Base-by-base conservation (phyloP, 495 filamentous ascomycete genomes). In the Penicillium manginii region DNA sequence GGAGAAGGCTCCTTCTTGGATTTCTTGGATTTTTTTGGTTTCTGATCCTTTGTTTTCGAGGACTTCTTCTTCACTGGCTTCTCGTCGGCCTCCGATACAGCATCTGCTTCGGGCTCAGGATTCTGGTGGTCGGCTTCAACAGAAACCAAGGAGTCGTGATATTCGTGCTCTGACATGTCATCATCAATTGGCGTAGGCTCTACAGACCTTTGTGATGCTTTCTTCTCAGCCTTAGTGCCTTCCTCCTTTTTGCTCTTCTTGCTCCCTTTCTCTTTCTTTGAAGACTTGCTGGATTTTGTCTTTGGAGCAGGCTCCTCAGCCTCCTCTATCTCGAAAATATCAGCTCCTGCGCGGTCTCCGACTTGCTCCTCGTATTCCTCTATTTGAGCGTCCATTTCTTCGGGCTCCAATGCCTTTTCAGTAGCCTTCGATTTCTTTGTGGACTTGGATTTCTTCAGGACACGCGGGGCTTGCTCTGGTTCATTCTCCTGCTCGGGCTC, bases 1-100 rank as follows among this genome's bases (percentile, higher is more conserved):
- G 54, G 58, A 23, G 57, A 43, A 37, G 52, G 57, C 18, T 59
- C 52, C 39, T 68, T 77, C 32, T 70, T 73, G 2, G 69, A 59
- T 63, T 84, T 84, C 63, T 83, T 86, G 23, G 73, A 69, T 51
- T 80, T 82, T 48, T 81, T 84, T 10, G 76, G 71, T 35, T 76
- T 71, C 22, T 72, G 6, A 29, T 29, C 76, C 65, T 67, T 70
- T 71, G 83, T 75, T 68, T 68, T 70, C 19, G 56, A 59, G 5
- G 57, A 52, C 48, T 72, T 70, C 55, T 72, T 78, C 26, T 66
- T 65, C 17, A 53, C 49, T 39, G 60, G 54, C 45, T 77, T 72
- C 50, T 60, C 64, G 17, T 76, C 73, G 23, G 60, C 59, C 59
- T 75, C 72, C 6, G 70, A 65, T 29, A 29, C 26, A 37, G 2